Evolutionary conservation across 2,329 filamentous ascomycete genomes (phyloP).

Genomic region (Stagonosporopsis vannaccii): DNA sequence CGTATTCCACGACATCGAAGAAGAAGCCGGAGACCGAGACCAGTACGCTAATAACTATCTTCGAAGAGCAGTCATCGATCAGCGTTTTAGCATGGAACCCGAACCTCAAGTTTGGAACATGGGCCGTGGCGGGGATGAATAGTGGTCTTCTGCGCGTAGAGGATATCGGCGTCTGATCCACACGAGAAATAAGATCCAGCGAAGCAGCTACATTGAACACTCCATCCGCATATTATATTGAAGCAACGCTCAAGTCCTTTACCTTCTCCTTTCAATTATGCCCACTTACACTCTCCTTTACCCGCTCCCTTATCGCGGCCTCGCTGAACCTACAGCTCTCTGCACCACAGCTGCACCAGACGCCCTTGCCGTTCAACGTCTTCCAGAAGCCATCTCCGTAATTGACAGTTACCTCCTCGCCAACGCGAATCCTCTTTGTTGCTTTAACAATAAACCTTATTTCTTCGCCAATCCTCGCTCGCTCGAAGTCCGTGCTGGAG

Average conservation of each 20-base stretch:
- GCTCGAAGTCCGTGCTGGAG: neutral
- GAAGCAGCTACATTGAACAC: neutral
- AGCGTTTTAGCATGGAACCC: slow-evolving; percentile 60
- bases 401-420: neutral
- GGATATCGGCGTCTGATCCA: slow-evolving; percentile 49
- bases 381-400: neutral
- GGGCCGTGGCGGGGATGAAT: slow-evolving; percentile 60
- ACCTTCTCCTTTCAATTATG: neutral
- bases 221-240: neutral
- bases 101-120: slow-evolving; percentile 57
- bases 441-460: neutral
- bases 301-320: neutral
- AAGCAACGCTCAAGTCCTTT: neutral
- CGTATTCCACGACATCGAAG: slow-evolving; percentile 28
- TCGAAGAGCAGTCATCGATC: slow-evolving; percentile 55
- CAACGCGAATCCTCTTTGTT: neutral
- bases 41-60: slow-evolving; percentile 51
- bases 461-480: neutral
- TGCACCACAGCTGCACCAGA: neutral
- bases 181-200: neutral
- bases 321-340: neutral
- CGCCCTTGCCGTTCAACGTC: neutral
- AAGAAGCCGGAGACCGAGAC: slow-evolving; percentile 34
- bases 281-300: no score
- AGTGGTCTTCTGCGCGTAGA: slow-evolving; percentile 59